Evolutionary conservation across 768 basidiomycete genomes (phyloP).

Genomic region (Obba rivulosa): DNA sequence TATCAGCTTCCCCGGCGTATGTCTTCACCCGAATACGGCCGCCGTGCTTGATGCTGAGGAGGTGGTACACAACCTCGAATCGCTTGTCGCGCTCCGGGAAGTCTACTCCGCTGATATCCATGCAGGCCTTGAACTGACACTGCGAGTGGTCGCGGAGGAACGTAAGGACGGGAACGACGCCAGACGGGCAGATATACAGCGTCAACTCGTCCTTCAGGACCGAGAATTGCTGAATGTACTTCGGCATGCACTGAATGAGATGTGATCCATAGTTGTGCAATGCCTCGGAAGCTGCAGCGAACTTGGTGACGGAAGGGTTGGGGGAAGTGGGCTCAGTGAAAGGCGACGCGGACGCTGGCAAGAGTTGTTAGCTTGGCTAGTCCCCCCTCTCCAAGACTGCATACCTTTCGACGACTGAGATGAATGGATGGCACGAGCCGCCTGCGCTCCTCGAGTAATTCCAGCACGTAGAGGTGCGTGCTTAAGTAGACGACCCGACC

Average conservation of each 20-base stretch:
- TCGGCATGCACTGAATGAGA: slow-evolving; percentile 88
- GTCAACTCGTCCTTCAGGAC: slow-evolving; percentile 94
- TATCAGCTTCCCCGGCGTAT: slow-evolving; percentile 88
- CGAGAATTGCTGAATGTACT: slow-evolving; percentile 97
- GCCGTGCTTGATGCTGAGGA: slow-evolving; percentile 73
- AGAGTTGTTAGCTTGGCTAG: not conserved
- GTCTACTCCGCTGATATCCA: slow-evolving; percentile 95
- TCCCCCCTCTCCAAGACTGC: not conserved
- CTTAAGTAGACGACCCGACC: slow-evolving; percentile 40
- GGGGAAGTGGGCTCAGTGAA: slow-evolving; percentile 88
- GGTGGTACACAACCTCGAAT: slow-evolving; percentile 96
- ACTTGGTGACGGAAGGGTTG: slow-evolving; percentile 72
- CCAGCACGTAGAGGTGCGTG: slow-evolving; percentile 31
- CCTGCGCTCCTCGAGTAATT: slow-evolving; percentile 18
- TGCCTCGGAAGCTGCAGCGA: slow-evolving; percentile 67
- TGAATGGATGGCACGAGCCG: slow-evolving; percentile 39
- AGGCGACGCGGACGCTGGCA: slow-evolving; percentile 62
- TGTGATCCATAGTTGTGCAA: slow-evolving; percentile 93
- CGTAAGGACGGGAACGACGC: slow-evolving; percentile 76
- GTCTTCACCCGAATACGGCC: slow-evolving; percentile 96
- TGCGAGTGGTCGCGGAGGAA: slow-evolving; percentile 95
- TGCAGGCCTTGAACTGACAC: slow-evolving; percentile 87
- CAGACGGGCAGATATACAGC: slow-evolving; percentile 80
- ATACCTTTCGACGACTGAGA: slow-evolving; percentile 40
- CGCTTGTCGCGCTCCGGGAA: slow-evolving; percentile 89